These are phyloP conservation scores for Pisolithus microcarpus DNA, from an alignment of 768 basidiomycete species.

Conservation along the genomic window DNA sequence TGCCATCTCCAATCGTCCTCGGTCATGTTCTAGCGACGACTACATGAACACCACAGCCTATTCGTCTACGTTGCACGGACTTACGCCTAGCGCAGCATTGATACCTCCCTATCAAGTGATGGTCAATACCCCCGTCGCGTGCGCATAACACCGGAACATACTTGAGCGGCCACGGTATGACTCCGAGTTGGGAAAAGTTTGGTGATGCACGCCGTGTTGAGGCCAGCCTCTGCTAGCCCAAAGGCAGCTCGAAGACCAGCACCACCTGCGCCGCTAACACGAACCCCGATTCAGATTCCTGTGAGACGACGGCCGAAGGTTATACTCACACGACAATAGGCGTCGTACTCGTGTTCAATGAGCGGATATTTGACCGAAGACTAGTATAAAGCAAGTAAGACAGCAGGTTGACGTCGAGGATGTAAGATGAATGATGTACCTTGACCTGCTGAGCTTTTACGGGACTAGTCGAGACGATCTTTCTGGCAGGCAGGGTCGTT, in stretches of 20 bases:
- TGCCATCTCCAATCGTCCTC: conserved; percentile 99
- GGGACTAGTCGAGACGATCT: conserved; percentile 64
- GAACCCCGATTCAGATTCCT: conserved; percentile 8
- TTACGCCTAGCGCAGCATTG: conserved; percentile 91
- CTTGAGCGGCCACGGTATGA: conserved; percentile 98
- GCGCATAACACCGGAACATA: conserved; percentile 23
- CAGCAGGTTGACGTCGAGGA: not conserved
- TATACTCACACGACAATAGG: conserved; percentile 87
- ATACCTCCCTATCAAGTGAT: conserved; percentile 73
- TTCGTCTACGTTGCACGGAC: conserved; percentile 20
- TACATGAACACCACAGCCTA: conserved; percentile 2
- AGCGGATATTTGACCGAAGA: conserved; percentile 88
- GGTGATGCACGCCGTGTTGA: conserved; percentile 99
- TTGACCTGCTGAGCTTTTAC: conserved; percentile 78
- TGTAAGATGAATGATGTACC: conserved; percentile 34
- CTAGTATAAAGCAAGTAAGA: conserved; percentile 28
- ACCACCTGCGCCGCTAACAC: conserved; percentile 85
- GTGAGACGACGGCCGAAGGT: not conserved
- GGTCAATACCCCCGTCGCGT: conserved; percentile 9
- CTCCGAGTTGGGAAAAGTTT: conserved; percentile 98
- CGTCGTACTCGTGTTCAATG: conserved; percentile 98
- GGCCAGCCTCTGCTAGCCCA: conserved; percentile 94
- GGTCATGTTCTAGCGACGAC: conserved; percentile 76
- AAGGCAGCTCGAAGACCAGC: conserved; percentile 98
- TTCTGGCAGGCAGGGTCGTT: conserved; percentile 50